Base-by-base conservation (phyloP, 225 moss, liverwort and hornwort species). In the Climacium dendroides region DNA sequence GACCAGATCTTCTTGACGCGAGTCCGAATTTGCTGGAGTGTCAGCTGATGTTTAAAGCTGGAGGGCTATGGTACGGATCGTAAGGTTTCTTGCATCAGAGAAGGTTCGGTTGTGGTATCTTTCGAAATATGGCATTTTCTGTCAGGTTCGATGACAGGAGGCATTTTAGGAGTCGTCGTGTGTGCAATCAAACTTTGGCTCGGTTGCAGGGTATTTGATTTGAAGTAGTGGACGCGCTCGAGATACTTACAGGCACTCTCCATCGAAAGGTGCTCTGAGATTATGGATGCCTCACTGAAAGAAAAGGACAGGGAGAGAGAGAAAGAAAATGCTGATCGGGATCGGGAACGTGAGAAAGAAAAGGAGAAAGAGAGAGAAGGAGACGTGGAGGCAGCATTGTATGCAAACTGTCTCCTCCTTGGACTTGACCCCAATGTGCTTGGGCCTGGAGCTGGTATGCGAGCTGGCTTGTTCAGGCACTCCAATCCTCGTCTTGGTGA, bases 401-500 rank as follows among this genome's bases (percentile, higher is more conserved):
- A 97, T 89, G 89, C 97, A 71, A 98, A 98, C 89, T 98, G 97
- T 88, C 92, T 98, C 90, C 94, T 98, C 15, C 93, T 98, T 54
- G 98, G 98, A 84, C 92, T 98, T 71, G 97, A 98, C 89, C 93
- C 96, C 67, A 92, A 91, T 78, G 93, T 96, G 73, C 93, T 98
- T 69, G 97, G 98, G 81, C 89, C 95, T 59, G 94, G 95, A 89
- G 94, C 90, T 81, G 96, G 96, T 65, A 92, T 91, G 78, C 92
- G 97, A 87, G 96, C 96, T 75, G 95, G 97, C 57, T 92, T 97
- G 82, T 98, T 98, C 90, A 95, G 95, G 88, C 96, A 98, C 90
- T 98, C 98, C 73, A 98, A 98, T 92, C 98, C 98, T 79, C 95
- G 95, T 22, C 95, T 98, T 28, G 98, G 98, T 29, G 97, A 98